Percentiles rank a stretch among this genome's conserved stretches.
phyloP scores from a whole-genome alignment of 2,329 filamentous ascomycete genomes.

The Aspergillus floridensis region DNA sequence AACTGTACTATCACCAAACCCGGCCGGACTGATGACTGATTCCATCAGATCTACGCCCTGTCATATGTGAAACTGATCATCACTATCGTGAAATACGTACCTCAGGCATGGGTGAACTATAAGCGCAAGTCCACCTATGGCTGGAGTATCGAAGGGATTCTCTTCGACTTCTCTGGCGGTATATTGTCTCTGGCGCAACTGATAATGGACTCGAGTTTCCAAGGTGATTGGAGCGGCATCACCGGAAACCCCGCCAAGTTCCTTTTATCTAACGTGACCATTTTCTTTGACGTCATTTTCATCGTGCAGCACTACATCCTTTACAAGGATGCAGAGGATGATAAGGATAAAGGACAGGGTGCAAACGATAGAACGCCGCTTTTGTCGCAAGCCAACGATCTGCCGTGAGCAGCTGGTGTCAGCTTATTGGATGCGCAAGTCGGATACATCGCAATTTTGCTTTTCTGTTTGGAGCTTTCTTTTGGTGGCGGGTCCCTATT shows the following conservation, averaged over 20 bases:
- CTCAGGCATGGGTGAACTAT: conserved; percentile 80
- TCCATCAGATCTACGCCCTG: conserved; percentile 59
- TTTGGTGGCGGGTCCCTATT: not conserved
- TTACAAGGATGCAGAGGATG: conserved; percentile 51
- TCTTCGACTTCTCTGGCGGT: conserved; percentile 80
- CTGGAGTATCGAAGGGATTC: conserved; percentile 81
- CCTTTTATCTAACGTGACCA: conserved; percentile 76
- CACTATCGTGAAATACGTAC: conserved; percentile 89
- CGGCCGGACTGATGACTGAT: not conserved
- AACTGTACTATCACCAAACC: not conserved
- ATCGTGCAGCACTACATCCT: conserved; percentile 84
- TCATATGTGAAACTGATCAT: conserved; percentile 87
- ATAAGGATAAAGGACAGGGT: conserved; percentile 18
- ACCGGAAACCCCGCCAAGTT: conserved; percentile 92
- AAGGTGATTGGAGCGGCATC: conserved; percentile 85
- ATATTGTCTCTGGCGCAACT: conserved; percentile 78
- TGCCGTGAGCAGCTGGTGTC: conserved; percentile 9
- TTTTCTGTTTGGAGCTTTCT: not conserved
- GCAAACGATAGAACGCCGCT: conserved; percentile 30
- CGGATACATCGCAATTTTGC: not conserved
- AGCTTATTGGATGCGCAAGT: not conserved
- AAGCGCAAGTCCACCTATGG: conserved; percentile 79
- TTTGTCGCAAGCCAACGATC: conserved; percentile 20
- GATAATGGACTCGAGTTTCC: conserved; percentile 77
- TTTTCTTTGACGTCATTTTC: conserved; percentile 83